Evolutionary conservation across 2,329 filamentous ascomycete genomes (phyloP).

Genomic region (Calonectria crousiana): DNA sequence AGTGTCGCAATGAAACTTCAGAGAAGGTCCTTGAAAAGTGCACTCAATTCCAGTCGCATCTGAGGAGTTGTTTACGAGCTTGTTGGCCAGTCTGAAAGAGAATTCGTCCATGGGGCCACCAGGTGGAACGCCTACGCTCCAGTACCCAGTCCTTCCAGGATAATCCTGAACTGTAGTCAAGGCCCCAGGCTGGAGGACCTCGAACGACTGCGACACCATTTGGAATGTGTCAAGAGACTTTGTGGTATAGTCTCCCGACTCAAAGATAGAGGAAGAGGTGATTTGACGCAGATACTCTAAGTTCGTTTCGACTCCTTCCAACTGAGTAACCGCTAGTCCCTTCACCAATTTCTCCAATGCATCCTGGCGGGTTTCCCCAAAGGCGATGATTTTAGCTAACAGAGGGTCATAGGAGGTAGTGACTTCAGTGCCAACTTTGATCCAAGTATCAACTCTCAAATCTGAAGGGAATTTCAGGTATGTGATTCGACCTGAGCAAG

Average conservation of each 20-base stretch:
- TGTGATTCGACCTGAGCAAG: constrained; percentile 70
- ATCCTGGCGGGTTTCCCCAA: constrained; percentile 68
- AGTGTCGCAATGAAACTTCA: constrained; percentile 50
- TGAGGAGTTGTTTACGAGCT: constrained; percentile 48
- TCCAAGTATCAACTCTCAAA: constrained; percentile 73
- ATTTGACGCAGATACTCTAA: constrained; percentile 49
- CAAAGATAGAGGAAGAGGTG: constrained; percentile 44
- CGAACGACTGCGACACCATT: constrained; percentile 45
- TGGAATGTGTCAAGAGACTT: constrained; percentile 49
- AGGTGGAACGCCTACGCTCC: constrained; percentile 54
- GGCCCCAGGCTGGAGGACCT: constrained; percentile 51
- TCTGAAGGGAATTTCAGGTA: constrained; percentile 66
- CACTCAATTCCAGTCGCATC: constrained; percentile 50
- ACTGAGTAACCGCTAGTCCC: constrained; percentile 65
- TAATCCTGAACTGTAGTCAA: constrained; percentile 56
- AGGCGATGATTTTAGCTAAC: constrained; percentile 80
- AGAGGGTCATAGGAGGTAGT: constrained; percentile 83
- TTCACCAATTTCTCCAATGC: constrained; percentile 73
- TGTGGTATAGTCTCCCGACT: constrained; percentile 47
- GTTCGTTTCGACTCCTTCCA: constrained; percentile 51
- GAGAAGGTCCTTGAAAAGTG: constrained; percentile 48
- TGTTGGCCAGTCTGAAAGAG: constrained; percentile 51
- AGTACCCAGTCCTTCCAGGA: constrained; percentile 53
- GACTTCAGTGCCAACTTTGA: constrained; percentile 76
- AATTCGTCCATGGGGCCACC: constrained; percentile 57